Evolutionary conservation across 257 asterid species (phyloP).

Genomic region (Fraxinus quadrangulata): DNA sequence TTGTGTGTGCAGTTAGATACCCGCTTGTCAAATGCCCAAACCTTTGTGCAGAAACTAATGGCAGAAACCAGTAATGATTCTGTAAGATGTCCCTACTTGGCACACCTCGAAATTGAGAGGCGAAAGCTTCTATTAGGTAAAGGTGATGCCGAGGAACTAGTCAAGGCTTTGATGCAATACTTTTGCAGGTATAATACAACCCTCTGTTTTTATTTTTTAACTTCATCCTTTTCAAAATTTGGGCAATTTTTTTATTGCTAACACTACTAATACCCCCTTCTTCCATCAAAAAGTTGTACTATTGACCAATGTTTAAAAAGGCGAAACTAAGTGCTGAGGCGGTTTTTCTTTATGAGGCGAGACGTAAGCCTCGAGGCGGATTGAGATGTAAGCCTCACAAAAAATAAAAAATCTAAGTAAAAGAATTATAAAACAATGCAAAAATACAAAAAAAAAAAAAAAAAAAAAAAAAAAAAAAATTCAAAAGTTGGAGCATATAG

Average conservation of each 20-base stretch:
- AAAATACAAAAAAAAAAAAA: no score
- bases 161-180: conserved; percentile 65
- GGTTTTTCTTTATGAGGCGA: no score
- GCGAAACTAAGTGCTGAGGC: no score
- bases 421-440: no score
- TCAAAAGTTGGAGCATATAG: no score
- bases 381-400: no score
- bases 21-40: conserved; percentile 66
- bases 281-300: not conserved
- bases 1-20: conserved; percentile 72
- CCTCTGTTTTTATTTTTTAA: conserved; percentile 6
- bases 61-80: conserved; percentile 43
- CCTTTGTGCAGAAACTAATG: conserved; percentile 58
- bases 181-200: conserved; percentile 56
- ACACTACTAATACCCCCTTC: not conserved
- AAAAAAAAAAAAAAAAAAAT: no score
- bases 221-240: not conserved
- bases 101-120: conserved; percentile 80
- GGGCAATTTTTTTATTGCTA: not conserved
- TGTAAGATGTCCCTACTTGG: conserved; percentile 79
- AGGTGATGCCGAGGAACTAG: conserved; percentile 62
- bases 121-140: conserved; percentile 66
- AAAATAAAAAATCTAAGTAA: no score
- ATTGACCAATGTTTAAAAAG: no score
- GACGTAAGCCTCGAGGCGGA: no score